phyloP scores from a whole-genome alignment of 1,284 basidiomycete species.

The Apiotrichum montevideense region DNA sequence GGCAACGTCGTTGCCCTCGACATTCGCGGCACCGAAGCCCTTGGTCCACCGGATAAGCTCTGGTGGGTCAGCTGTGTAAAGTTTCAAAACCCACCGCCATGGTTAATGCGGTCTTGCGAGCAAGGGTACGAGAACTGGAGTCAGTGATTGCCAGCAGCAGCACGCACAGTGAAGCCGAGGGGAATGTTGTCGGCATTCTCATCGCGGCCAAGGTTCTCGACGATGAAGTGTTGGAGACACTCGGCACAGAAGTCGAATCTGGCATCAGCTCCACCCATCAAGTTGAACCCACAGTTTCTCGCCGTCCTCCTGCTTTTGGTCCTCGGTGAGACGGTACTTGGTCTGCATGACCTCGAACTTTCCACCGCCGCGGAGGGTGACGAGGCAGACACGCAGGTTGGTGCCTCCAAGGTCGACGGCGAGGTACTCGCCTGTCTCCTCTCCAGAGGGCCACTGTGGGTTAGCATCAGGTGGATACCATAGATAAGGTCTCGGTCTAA shows the following conservation, averaged over 20 bases:
- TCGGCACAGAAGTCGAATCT: conserved; percentile 94
- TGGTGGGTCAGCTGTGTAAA: conserved; percentile 12
- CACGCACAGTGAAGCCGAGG: conserved; percentile 83
- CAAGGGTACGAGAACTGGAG: conserved; percentile 86
- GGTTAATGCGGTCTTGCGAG: conserved; percentile 87
- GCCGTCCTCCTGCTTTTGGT: conserved; percentile 97
- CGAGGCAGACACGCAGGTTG: conserved; percentile 94
- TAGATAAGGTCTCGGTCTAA: background rate
- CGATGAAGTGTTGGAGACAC: conserved; percentile 82
- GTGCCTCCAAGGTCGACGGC: conserved; percentile 95
- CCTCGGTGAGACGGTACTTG: conserved; percentile 93
- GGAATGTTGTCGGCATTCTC: conserved; percentile 68
- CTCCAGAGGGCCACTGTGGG: conserved; percentile 72
- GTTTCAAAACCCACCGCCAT: conserved; percentile 53
- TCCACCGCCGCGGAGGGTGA: conserved; percentile 81
- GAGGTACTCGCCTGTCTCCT: conserved; percentile 84
- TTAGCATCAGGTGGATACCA: background rate
- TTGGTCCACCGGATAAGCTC: conserved; percentile 97
- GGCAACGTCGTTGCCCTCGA: conserved; percentile 87
- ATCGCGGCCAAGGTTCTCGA: conserved; percentile 57
- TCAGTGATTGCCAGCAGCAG: conserved; percentile 5
- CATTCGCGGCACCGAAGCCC: conserved; percentile 87
- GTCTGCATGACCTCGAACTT: conserved; percentile 98
- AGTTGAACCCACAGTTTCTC: conserved; percentile 57
- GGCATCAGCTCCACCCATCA: background rate